A percentile compares a stretch with the other conserved stretches of the same genome.
Evolutionary conservation across 2,329 filamentous ascomycete genomes (phyloP).

Genomic region (Aaosphaeria pasadenensis): DNA sequence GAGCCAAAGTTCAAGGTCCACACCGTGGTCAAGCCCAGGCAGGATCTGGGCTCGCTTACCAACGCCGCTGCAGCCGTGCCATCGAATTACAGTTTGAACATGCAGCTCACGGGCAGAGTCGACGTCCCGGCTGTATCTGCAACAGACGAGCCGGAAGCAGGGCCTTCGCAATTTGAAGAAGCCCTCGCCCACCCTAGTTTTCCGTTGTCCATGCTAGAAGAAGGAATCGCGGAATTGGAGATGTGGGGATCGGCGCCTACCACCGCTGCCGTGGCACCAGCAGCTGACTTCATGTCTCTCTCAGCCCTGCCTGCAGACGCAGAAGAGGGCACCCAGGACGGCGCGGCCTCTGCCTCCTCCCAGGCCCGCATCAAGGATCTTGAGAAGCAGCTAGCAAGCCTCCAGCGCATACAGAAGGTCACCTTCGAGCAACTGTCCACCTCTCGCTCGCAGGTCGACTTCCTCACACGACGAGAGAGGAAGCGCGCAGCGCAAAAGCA

Average conservation of each 20-base stretch:
- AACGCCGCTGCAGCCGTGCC: conserved; percentile 38
- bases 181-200: conserved; percentile 45
- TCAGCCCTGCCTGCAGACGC: conserved; percentile 1
- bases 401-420: conserved; percentile 45
- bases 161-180: conserved; percentile 33
- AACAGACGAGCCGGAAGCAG: conserved; percentile 13
- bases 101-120: conserved; percentile 54
- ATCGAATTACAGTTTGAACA: conserved; percentile 62
- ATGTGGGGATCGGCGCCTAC: conserved; percentile 20
- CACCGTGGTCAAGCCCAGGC: conserved; percentile 76
- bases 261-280: conserved; percentile 10
- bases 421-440: conserved; percentile 45
- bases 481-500: conserved; percentile 21
- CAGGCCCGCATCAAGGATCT: conserved; percentile 33
- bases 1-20: conserved; percentile 49
- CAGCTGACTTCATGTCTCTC: conserved; percentile 34
- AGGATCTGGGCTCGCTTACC: conserved; percentile 49
- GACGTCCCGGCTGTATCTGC: conserved; percentile 26
- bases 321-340: not conserved
- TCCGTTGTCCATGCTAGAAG: conserved; percentile 39
- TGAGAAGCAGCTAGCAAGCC: conserved; percentile 40
- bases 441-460: conserved; percentile 41
- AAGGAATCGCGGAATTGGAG: conserved; percentile 32
- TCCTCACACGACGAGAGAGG: conserved; percentile 29
- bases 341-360: conserved; percentile 5